Evolutionary conservation across 331 rosid species (phyloP).

Genomic region (Acacia pycnantha): DNA sequence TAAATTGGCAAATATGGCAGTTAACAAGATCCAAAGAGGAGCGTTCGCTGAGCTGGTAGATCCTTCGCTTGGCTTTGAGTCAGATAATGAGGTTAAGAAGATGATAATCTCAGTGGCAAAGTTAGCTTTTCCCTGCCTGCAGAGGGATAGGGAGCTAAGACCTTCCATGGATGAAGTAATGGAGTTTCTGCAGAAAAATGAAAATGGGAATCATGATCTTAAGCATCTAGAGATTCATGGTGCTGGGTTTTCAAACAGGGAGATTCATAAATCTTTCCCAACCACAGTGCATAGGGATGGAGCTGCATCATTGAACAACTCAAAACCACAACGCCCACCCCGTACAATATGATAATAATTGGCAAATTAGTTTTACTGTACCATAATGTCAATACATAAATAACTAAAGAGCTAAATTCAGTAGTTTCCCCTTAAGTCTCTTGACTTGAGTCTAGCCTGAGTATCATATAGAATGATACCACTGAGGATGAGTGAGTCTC

Average conservation of each 20-base stretch:
- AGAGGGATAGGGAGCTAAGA: conserved; percentile 12
- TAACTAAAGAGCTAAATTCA: too few species aligned
- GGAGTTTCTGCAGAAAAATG: not conserved
- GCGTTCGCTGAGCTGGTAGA: conserved; percentile 17
- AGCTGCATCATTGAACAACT: too few species aligned
- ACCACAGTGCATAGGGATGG: not conserved
- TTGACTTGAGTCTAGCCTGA: not conserved
- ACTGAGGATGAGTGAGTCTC: not conserved
- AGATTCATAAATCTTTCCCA: not conserved
- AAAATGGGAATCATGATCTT: not conserved
- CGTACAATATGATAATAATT: too few species aligned
- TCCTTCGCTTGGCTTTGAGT: conserved; percentile 52
- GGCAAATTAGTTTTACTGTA: too few species aligned
- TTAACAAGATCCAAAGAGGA: conserved; percentile 35
- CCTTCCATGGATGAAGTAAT: not conserved
- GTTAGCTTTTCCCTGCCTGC: conserved; percentile 51
- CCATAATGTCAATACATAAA: too few species aligned
- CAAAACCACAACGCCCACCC: too few species aligned
- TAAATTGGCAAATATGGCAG: conserved; percentile 43
- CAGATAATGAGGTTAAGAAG: conserved; percentile 34
- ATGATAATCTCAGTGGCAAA: conserved; percentile 45
- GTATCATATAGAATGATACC: not conserved
- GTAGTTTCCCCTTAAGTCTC: not conserved
- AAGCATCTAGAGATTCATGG: not conserved
- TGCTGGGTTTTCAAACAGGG: not conserved